Percentiles rank a stretch among this genome's conserved stretches.
Evolutionary conservation across 352 stramenopile species (phyloP).

Genomic region (Phytophthora meadii): DNA sequence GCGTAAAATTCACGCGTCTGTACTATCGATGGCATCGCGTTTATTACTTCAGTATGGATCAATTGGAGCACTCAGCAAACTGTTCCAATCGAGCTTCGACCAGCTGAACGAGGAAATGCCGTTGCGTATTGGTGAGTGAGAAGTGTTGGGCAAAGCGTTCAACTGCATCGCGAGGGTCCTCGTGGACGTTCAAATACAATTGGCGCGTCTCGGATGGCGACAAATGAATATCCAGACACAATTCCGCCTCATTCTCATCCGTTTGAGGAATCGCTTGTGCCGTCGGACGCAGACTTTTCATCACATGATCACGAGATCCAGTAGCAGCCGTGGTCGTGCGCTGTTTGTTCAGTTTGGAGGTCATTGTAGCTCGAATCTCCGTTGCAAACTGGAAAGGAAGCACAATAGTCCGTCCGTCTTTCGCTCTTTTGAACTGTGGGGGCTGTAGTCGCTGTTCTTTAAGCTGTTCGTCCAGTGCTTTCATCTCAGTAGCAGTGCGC

Average conservation of each 20-base stretch:
- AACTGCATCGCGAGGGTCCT: constrained; percentile 39
- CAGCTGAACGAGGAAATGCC: constrained; percentile 36
- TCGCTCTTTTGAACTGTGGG: constrained; percentile 37
- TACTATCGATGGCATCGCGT: not conserved
- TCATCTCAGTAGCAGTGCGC: constrained; percentile 43
- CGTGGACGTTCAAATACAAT: constrained; percentile 38
- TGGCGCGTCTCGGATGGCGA: constrained; percentile 50
- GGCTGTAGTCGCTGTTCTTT: constrained; percentile 44
- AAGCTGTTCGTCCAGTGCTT: constrained; percentile 34
- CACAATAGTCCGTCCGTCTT: constrained; percentile 55
- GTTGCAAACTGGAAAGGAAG: constrained; percentile 53
- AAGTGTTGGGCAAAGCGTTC: constrained; percentile 38
- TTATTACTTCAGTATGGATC: no score
- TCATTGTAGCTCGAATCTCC: constrained; percentile 33
- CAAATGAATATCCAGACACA: constrained; percentile 52
- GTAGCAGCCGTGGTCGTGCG: not conserved
- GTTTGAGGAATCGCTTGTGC: not conserved
- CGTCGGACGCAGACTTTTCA: constrained; percentile 29
- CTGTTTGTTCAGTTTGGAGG: constrained; percentile 24
- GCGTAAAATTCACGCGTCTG: not conserved
- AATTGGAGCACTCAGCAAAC: constrained; percentile 38
- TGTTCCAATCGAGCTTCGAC: constrained; percentile 54
- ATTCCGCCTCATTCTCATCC: constrained; percentile 16
- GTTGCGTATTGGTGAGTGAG: constrained; percentile 37
- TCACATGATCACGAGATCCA: constrained; percentile 18